phyloP scores from a whole-genome alignment of 2,329 filamentous ascomycete genomes.

The Colletotrichum sublineola region DNA sequence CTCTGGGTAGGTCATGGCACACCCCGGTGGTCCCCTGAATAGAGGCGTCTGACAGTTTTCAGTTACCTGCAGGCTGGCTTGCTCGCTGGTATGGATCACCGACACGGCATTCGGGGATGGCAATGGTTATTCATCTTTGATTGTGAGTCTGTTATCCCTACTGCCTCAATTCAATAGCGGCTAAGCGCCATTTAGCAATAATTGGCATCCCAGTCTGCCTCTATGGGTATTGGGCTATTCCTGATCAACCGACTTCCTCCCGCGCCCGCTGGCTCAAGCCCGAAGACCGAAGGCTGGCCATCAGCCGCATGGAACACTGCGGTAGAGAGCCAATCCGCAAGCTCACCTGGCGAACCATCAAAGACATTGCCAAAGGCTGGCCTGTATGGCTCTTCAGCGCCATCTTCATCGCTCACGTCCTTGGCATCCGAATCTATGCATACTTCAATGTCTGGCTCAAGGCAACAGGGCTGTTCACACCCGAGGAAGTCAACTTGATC shows the following conservation, averaged over 20 bases:
- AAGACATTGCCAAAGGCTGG: slow-evolving; percentile 49
- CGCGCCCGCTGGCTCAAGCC: slow-evolving; percentile 49
- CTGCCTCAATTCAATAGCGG: neutral
- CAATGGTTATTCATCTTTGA: neutral
- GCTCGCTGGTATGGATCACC: neutral
- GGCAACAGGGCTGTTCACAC: slow-evolving; percentile 47
- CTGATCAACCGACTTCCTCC: slow-evolving; percentile 49
- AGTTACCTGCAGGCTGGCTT: slow-evolving; percentile 1
- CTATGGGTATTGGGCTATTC: slow-evolving; percentile 52
- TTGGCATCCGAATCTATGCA: slow-evolving; percentile 53
- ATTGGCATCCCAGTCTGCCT: slow-evolving; percentile 48
- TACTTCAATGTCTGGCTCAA: slow-evolving; percentile 55
- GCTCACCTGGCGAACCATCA: slow-evolving; percentile 48
- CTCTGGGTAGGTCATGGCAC: slow-evolving; percentile 53
- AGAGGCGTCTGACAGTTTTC: neutral
- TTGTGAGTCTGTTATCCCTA: neutral
- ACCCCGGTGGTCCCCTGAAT: slow-evolving; percentile 6
- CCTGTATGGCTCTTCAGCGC: slow-evolving; percentile 52
- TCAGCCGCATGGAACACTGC: slow-evolving; percentile 48
- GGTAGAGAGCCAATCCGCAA: slow-evolving; percentile 50
- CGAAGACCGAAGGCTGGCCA: slow-evolving; percentile 47
- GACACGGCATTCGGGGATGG: neutral
- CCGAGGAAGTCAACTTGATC: slow-evolving; percentile 45
- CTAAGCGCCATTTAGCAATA: neutral
- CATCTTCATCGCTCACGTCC: slow-evolving; percentile 50